Conservation (phyloP, 2,329 filamentous ascomycete genomes). For the Knoxdaviesia proteae region DNA sequence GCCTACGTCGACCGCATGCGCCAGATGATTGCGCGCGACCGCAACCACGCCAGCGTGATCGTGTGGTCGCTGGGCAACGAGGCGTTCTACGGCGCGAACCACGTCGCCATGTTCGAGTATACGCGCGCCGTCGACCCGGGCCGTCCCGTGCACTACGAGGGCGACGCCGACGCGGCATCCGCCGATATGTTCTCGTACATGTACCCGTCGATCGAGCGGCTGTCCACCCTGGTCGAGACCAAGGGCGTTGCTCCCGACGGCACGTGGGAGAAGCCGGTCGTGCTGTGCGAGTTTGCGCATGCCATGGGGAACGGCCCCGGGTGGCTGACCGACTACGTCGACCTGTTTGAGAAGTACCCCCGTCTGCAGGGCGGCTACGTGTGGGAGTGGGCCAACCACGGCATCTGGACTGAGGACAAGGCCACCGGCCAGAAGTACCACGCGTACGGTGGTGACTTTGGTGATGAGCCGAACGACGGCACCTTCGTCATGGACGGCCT, state of each 20-base stretch:
- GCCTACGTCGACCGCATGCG: constrained; percentile 48
- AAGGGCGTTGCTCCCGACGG: constrained; percentile 20
- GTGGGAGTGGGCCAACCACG: constrained; percentile 47
- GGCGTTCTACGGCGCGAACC: constrained; percentile 49
- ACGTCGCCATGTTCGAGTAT: constrained; percentile 45
- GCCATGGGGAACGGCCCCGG: constrained; percentile 62
- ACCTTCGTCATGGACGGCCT: constrained; percentile 44
- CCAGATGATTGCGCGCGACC: constrained; percentile 45
- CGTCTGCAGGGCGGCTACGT: constrained; percentile 46
- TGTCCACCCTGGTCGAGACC: constrained; percentile 22
- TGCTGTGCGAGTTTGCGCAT: constrained; percentile 36
- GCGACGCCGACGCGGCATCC: constrained; percentile 34
- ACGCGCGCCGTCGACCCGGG: constrained; percentile 34
- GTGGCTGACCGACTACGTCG: constrained; percentile 45
- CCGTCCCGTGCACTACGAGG: constrained; percentile 45
- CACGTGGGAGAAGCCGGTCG: constrained; percentile 32
- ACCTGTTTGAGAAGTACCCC: constrained; percentile 37
- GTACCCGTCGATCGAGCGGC: constrained; percentile 35
- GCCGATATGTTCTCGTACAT: constrained; percentile 49
- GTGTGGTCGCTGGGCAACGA: constrained; percentile 60
- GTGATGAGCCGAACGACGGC: constrained; percentile 36
- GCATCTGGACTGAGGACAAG: constrained; percentile 24
- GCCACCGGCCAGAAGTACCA: constrained; percentile 23
- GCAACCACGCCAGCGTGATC: constrained; percentile 49
- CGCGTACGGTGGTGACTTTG: constrained; percentile 42